Evolutionary conservation across 306 rosid species (phyloP).

Genomic region (Trifolium subterraneum): DNA sequence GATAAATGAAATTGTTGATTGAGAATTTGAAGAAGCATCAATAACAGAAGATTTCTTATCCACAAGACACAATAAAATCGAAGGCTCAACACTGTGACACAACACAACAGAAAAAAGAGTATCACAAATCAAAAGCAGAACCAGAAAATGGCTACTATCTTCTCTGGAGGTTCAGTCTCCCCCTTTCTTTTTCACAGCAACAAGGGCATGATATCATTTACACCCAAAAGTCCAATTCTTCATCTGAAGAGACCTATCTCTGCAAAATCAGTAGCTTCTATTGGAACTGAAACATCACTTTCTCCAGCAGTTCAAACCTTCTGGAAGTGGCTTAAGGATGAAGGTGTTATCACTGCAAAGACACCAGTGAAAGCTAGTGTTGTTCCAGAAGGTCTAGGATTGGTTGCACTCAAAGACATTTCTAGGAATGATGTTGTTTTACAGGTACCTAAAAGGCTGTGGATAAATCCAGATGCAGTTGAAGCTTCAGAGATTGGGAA

Average conservation of each 20-base stretch:
- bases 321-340: conserved; percentile 89
- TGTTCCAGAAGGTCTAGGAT: conserved; percentile 81
- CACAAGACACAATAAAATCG: conserved; percentile 35
- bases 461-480: conserved; percentile 96
- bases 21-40: not conserved
- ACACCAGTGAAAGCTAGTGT: conserved; percentile 77
- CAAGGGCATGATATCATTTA: conserved; percentile 19
- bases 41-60: conserved; percentile 42
- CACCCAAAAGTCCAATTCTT: conserved; percentile 22
- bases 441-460: conserved; percentile 89
- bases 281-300: conserved; percentile 62
- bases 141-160: conserved; percentile 48
- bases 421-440: conserved; percentile 79
- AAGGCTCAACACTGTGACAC: conserved; percentile 11
- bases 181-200: conserved; percentile 38
- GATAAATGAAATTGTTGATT: not conserved
- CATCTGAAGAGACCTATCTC: conserved; percentile 45
- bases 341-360: conserved; percentile 76
- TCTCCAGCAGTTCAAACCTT: conserved; percentile 67
- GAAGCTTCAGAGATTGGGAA: conserved; percentile 83
- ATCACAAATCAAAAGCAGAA: conserved; percentile 18
- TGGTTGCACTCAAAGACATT: conserved; percentile 68
- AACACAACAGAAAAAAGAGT: conserved; percentile 1
- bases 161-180: conserved; percentile 45
- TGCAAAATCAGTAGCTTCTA: conserved; percentile 46